Conservation (phyloP, 1,139 yeast genomes). For the Zygosaccharomyces sapae region DNA sequence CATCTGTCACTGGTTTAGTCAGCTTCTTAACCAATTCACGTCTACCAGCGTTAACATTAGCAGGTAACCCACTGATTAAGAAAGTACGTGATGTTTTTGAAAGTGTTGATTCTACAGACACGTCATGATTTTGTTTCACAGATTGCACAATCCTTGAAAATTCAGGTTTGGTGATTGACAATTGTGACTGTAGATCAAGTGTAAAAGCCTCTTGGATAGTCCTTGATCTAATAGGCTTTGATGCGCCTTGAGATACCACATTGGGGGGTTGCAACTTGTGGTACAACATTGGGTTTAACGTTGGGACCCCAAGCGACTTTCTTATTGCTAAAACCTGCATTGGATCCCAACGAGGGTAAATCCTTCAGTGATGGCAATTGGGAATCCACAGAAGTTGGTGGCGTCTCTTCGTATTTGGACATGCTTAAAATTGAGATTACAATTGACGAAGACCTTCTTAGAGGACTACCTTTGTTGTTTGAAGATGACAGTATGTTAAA, state of each 20-base stretch:
- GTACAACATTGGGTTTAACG: slow-evolving; percentile 39
- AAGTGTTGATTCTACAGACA: slow-evolving; percentile 79
- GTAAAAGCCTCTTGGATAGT: slow-evolving; percentile 72
- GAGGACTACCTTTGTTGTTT: slow-evolving; percentile 1
- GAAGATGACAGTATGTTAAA: not conserved
- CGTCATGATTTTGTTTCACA: slow-evolving; percentile 58
- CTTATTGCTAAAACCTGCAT: slow-evolving; percentile 39
- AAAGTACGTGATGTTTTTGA: slow-evolving; percentile 78
- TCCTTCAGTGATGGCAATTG: slow-evolving; percentile 48
- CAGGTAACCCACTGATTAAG: slow-evolving; percentile 72
- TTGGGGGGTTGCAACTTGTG: slow-evolving; percentile 31
- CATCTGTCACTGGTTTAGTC: slow-evolving; percentile 64
- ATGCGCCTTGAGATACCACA: slow-evolving; percentile 16
- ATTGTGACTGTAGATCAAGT: slow-evolving; percentile 62
- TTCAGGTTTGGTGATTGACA: slow-evolving; percentile 60
- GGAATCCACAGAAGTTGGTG: slow-evolving; percentile 22
- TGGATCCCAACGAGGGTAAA: slow-evolving; percentile 69
- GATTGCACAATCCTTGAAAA: slow-evolving; percentile 59
- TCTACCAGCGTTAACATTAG: slow-evolving; percentile 66
- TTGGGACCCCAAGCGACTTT: slow-evolving; percentile 45
- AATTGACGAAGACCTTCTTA: not conserved
- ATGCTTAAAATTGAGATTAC: slow-evolving; percentile 47
- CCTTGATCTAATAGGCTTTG: slow-evolving; percentile 40
- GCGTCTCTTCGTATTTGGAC: slow-evolving; percentile 38
- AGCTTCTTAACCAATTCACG: slow-evolving; percentile 72